These are phyloP conservation scores for Fusarium cyanostomum DNA, from an alignment of 2,329 filamentous ascomycete species.

Conservation along the genomic window DNA sequence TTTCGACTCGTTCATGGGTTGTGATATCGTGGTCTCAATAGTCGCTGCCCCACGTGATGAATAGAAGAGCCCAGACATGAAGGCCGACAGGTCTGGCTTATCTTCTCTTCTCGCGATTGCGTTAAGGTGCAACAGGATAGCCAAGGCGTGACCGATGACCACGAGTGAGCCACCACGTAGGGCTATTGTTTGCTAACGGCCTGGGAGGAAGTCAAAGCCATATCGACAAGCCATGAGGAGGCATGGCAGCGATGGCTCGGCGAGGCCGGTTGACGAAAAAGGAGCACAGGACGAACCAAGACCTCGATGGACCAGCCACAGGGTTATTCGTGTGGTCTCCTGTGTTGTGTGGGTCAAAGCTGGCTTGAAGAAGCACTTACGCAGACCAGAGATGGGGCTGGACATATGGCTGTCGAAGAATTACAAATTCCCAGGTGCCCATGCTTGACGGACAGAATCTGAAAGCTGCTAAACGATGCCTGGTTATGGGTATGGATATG, in stretches of 20 bases:
- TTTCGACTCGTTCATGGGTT: not conserved
- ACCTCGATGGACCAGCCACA: not conserved
- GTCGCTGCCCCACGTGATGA: not conserved
- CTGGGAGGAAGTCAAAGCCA: not conserved
- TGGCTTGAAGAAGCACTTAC: no score
- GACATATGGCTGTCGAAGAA: no score
- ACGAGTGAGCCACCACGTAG: not conserved
- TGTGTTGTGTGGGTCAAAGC: not conserved
- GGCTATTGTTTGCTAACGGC: not conserved
- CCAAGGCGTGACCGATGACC: conserved; percentile 1
- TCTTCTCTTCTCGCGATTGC: not conserved
- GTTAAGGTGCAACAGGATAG: not conserved
- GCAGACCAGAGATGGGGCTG: no score
- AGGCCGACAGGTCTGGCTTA: not conserved
- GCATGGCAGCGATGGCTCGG: not conserved
- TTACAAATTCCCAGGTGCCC: not conserved
- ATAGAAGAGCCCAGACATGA: not conserved
- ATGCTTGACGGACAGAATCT: not conserved
- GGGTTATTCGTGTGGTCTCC: not conserved
- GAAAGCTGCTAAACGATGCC: not conserved
- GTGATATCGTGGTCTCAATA: not conserved
- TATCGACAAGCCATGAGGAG: not conserved
- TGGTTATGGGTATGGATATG: no score
- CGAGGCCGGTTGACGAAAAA: not conserved
- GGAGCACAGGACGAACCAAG: not conserved